These are phyloP conservation scores for Trifolium pratense DNA, from an alignment of 306 rosid genomes.

Conservation along the genomic window DNA sequence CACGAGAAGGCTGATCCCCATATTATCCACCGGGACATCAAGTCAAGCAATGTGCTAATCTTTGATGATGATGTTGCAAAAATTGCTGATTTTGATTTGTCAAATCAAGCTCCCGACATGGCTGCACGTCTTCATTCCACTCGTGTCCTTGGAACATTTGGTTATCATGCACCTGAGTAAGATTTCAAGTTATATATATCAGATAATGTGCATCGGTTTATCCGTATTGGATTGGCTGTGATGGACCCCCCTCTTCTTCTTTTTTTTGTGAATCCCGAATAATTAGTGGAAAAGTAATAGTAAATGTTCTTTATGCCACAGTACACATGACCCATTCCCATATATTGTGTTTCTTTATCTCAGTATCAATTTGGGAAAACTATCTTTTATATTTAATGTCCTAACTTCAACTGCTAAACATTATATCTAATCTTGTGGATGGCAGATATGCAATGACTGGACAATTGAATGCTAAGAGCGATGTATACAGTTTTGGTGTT, in stretches of 20 bases:
- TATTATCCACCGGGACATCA: conserved; percentile 89
- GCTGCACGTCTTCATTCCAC: conserved; percentile 98
- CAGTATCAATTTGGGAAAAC: conserved; percentile 29
- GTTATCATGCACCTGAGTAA: conserved; percentile 99
- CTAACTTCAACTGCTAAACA: conserved; percentile 18
- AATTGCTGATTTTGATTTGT: conserved; percentile 94
- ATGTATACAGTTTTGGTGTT: conserved; percentile 94
- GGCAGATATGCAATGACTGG: conserved; percentile 97
- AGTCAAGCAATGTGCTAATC: conserved; percentile 90
- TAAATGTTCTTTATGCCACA: conserved; percentile 30
- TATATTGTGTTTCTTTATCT: conserved; percentile 26
- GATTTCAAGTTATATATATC: conserved; percentile 40
- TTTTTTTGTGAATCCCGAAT: conserved; percentile 26
- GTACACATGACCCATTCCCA: conserved; percentile 14
- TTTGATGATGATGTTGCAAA: conserved; percentile 92
- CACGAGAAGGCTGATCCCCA: conserved; percentile 90
- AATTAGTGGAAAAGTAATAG: conserved; percentile 29
- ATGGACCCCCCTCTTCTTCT: background rate
- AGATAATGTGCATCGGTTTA: conserved; percentile 13
- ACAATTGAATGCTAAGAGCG: conserved; percentile 93
- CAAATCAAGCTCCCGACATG: conserved; percentile 98
- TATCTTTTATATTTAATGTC: conserved; percentile 14
- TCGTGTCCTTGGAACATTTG: conserved; percentile 95
- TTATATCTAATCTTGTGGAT: conserved; percentile 45
- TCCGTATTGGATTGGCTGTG: conserved; percentile 4